These are phyloP conservation scores for Fusarium praegraminearum DNA, from an alignment of 2,329 filamentous ascomycete genomes.

Conservation along the genomic window DNA sequence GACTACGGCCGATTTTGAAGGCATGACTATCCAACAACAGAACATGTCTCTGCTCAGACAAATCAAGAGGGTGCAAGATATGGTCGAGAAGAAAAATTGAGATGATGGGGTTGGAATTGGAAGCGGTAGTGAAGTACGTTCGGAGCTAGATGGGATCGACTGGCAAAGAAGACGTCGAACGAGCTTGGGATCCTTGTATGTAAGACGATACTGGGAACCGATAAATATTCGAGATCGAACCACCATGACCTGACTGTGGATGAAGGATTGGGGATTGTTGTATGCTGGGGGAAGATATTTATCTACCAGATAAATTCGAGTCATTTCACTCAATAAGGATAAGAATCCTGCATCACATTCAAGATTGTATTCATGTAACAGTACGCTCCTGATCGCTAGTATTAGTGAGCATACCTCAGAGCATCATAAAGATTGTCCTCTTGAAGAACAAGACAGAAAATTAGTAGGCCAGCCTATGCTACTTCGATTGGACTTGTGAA, in stretches of 20 bases:
- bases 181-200: slow-evolving; percentile 1
- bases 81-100: background rate
- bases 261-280: slow-evolving; percentile 14
- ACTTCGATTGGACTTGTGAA: too few relatives aligned
- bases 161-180: background rate
- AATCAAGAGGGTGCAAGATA: fast-evolving
- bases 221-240: slow-evolving; percentile 42
- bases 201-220: slow-evolving; percentile 2
- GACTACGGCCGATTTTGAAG: slow-evolving; percentile 7
- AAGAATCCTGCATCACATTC: background rate
- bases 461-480: too few relatives aligned
- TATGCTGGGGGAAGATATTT: background rate
- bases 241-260: slow-evolving; percentile 43
- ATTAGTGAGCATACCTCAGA: background rate
- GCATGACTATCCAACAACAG: slow-evolving; percentile 3
- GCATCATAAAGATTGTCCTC: too few relatives aligned
- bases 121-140: background rate
- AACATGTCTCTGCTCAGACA: background rate
- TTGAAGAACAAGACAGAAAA: too few relatives aligned
- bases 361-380: background rate
- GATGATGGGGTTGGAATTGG: background rate
- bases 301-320: background rate
- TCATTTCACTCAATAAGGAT: background rate
- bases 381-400: background rate
- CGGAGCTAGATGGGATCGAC: background rate